These are phyloP conservation scores for Margaritispora aquatica DNA, from an alignment of 495 filamentous ascomycete genomes.

Conservation along the genomic window DNA sequence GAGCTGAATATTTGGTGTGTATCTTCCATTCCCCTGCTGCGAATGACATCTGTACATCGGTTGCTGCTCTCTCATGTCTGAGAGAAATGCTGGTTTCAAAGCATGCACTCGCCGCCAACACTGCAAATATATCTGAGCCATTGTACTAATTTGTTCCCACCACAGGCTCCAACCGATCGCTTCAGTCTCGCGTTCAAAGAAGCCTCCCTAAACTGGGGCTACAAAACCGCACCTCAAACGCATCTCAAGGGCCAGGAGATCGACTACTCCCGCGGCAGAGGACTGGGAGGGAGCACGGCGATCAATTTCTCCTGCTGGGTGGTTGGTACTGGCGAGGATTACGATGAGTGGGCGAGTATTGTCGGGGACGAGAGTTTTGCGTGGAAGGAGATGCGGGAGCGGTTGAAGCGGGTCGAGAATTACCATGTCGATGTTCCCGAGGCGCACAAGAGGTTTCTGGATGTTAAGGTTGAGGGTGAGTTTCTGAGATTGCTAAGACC, in stretches of 20 bases:
- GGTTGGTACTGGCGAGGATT: constrained; percentile 53
- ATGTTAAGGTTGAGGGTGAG: constrained; percentile 33
- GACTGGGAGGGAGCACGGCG: constrained; percentile 53
- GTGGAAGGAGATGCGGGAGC: constrained; percentile 40
- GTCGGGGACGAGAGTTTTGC: constrained; percentile 37
- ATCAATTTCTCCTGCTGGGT: constrained; percentile 60
- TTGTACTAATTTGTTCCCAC: too few species aligned
- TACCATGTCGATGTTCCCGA: constrained; percentile 39
- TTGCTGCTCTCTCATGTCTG: too few species aligned
- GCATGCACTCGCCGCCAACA: too few species aligned
- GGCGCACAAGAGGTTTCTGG: constrained; percentile 27
- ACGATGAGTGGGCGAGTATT: constrained; percentile 44
- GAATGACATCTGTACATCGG: too few species aligned
- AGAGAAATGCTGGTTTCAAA: too few species aligned
- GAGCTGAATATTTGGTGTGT: constrained; percentile 33
- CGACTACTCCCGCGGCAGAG: constrained; percentile 51
- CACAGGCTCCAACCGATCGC: constrained; percentile 46
- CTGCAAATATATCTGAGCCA: too few species aligned
- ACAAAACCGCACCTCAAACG: constrained; percentile 51
- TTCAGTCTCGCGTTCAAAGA: constrained; percentile 42
- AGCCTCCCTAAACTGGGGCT: constrained; percentile 49
- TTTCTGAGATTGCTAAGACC: not conserved
- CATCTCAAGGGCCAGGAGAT: constrained; percentile 43
- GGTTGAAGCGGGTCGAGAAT: constrained; percentile 46
- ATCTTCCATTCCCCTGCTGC: too few species aligned